A percentile compares a stretch with the other conserved stretches of the same genome.
phyloP scores from a whole-genome alignment of 2,329 filamentous ascomycete species.

The Hymenoscyphus salicellus region DNA sequence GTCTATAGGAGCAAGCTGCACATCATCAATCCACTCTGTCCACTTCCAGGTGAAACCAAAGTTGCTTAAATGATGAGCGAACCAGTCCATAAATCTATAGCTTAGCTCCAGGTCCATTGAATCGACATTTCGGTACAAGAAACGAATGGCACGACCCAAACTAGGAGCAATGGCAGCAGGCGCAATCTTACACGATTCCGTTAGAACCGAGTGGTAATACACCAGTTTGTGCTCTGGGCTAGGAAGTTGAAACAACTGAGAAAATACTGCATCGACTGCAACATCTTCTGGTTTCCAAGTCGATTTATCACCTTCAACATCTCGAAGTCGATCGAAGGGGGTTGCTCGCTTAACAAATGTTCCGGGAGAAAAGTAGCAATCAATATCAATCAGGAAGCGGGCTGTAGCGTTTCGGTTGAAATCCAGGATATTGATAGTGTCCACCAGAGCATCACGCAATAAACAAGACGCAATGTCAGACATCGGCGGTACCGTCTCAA shows the following conservation, averaged over 20 bases:
- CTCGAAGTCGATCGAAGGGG: slow-evolving; percentile 82
- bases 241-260: slow-evolving; percentile 86
- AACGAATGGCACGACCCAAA: slow-evolving; percentile 87
- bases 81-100: slow-evolving; percentile 94
- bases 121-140: slow-evolving; percentile 78
- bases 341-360: slow-evolving; percentile 94
- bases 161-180: slow-evolving; percentile 95
- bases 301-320: slow-evolving; percentile 60
- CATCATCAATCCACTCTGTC: slow-evolving; percentile 92
- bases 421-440: slow-evolving; percentile 91
- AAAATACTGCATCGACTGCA: slow-evolving; percentile 95
- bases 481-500: slow-evolving; percentile 80
- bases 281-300: slow-evolving; percentile 99
- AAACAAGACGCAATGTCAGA: slow-evolving; percentile 76
- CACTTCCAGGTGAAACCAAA: slow-evolving; percentile 99
- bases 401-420: slow-evolving; percentile 87
- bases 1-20: slow-evolving; percentile 71
- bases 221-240: slow-evolving; percentile 87
- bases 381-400: slow-evolving; percentile 86
- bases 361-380: slow-evolving; percentile 86
- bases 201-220: slow-evolving; percentile 93
- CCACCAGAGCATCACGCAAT: slow-evolving; percentile 78
- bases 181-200: slow-evolving; percentile 92
- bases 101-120: slow-evolving; percentile 82
- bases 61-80: slow-evolving; percentile 94